These are phyloP conservation scores for Phylloporus arenicola DNA, from an alignment of 768 basidiomycete species.

Conservation along the genomic window DNA sequence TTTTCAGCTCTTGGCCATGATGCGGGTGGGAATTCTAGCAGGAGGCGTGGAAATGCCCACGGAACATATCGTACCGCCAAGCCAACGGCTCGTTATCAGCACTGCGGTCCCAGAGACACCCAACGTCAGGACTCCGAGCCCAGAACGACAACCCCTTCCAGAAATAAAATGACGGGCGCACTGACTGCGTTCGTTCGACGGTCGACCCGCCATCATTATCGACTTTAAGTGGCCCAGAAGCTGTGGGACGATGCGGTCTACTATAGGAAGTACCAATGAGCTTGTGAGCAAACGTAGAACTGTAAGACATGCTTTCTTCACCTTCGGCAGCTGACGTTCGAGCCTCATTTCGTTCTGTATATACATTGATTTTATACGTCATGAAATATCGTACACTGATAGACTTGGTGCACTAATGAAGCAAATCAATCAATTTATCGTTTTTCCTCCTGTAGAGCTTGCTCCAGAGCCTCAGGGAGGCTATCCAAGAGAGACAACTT, in stretches of 20 bases:
- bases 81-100: constrained; percentile 36
- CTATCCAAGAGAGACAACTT: constrained; percentile 25
- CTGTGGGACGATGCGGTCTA: neutral
- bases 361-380: constrained; percentile 1
- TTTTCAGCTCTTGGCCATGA: constrained; percentile 61
- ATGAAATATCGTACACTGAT: constrained; percentile 1
- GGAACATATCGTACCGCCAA: constrained; percentile 42
- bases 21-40: constrained; percentile 64
- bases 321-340: neutral
- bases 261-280: neutral
- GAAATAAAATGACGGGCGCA: neutral
- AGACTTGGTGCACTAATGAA: neutral
- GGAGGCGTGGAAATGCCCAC: constrained; percentile 54
- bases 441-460: constrained; percentile 9
- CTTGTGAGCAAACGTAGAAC: too few species aligned
- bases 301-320: neutral
- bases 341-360: constrained; percentile 5
- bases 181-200: constrained; percentile 13
- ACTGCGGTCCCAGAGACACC: constrained; percentile 6
- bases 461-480: constrained; percentile 28
- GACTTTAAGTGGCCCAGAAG: constrained; percentile 4
- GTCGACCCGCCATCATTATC: constrained; percentile 1
- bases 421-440: neutral
- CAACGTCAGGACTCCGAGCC: neutral
- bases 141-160: neutral